These are phyloP conservation scores for Sclerotinia sclerotiorum DNA, from an alignment of 2,329 filamentous ascomycete species.

Conservation along the genomic window DNA sequence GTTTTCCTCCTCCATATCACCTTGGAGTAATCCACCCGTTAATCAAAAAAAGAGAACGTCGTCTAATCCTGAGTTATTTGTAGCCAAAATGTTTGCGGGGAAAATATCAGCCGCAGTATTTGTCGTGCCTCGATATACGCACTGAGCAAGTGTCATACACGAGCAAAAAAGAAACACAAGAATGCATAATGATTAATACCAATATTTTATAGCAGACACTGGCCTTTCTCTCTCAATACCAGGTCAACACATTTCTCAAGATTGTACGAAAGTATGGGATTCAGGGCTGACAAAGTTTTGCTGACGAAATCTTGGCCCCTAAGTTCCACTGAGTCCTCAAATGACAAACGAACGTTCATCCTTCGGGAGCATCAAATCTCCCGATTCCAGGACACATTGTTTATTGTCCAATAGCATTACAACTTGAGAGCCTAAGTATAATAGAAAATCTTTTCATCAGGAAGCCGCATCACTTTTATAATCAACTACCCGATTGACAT, in stretches of 20 bases:
- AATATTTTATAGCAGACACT: not conserved
- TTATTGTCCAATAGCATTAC: not conserved
- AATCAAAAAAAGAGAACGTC: not conserved
- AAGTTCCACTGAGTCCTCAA: not conserved
- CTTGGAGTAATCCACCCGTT: not conserved
- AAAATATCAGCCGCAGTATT: not conserved
- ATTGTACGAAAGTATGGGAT: not conserved
- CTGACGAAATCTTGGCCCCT: not conserved
- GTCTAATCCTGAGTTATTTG: not conserved
- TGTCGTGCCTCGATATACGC: not conserved
- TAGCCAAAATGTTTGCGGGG: not conserved
- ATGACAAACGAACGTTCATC: not conserved
- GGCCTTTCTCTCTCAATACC: not conserved
- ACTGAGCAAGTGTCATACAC: not conserved
- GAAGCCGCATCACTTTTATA: not conserved
- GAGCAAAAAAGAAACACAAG: not conserved
- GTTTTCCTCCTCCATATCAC: not conserved
- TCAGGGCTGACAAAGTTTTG: slow-evolving; percentile 3
- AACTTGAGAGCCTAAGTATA: not conserved
- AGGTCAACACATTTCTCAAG: too few relatives aligned
- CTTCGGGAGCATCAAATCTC: slow-evolving; percentile 12
- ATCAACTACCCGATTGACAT: not conserved
- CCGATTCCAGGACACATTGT: not conserved
- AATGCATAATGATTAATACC: not conserved
- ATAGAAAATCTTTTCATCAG: slow-evolving; percentile 1